A percentile compares a stretch with the other conserved stretches of the same genome.
These are phyloP conservation scores for Phlegmacium glaucopus DNA, from an alignment of 768 basidiomycete species.

Conservation along the genomic window DNA sequence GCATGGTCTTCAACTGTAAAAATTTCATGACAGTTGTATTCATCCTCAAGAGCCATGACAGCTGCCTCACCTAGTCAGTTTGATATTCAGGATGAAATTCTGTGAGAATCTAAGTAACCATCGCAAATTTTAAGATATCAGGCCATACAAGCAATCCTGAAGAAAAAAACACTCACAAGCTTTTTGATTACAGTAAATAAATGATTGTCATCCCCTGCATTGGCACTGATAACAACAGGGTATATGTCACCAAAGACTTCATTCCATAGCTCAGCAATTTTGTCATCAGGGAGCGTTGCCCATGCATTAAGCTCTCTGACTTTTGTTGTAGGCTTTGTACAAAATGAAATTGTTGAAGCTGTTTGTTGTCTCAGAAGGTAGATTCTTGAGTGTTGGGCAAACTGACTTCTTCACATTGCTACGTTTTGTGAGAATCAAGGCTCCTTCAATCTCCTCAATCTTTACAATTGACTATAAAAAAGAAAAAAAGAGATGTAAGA, in stretches of 20 bases:
- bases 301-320: background rate
- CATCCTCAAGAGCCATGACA: background rate
- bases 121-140: too few relatives aligned
- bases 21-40: background rate
- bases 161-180: too few relatives aligned
- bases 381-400: background rate
- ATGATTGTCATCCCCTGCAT: too few relatives aligned
- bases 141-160: too few relatives aligned
- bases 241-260: background rate
- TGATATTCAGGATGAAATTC: background rate
- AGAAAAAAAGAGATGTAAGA: too few relatives aligned
- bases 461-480: too few relatives aligned
- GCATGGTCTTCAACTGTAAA: background rate
- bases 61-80: background rate
- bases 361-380: background rate
- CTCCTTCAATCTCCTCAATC: too few relatives aligned
- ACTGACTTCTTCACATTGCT: too few relatives aligned
- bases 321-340: background rate
- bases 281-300: background rate
- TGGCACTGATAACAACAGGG: too few relatives aligned
- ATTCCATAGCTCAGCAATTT: background rate
- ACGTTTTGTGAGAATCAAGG: background rate
- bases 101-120: background rate
- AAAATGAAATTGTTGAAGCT: background rate
- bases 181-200: too few relatives aligned